Evolutionary conservation across 148 eudicot genomes (phyloP), one percentile per base, ranked within the genome.

Genomic region (Arbutus unedo): DNA sequence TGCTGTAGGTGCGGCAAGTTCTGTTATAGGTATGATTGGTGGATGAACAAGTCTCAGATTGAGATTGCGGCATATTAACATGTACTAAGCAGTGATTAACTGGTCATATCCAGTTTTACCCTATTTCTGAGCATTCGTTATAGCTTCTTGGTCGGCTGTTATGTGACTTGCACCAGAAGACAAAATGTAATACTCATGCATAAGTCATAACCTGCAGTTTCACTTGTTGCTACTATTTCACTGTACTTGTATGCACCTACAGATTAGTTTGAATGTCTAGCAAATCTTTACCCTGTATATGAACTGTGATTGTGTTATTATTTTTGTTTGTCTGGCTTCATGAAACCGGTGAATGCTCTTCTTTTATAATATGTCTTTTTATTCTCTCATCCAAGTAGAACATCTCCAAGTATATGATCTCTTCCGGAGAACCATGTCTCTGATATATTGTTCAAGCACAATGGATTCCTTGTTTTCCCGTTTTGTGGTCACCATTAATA

Each of bases 21-120:
- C 10, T 41, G 15, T 56, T 4, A 0, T 80, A 31, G 19, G 41
- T 49, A 25, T 66, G 31, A 79, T 25, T 48, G 25, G 3, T 31
- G 11, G 72, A 64, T 60, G 51, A 44, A 50, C 68, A 79, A 55
- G 31, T 15, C n/a, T 76, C 18, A 49, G 59, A 76, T 76, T 51
- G 59, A 23, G 43, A 50, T 51, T 23, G 59, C 25, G 48, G 54
- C 54, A 51, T 51, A 51, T 76, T 45, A 16, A 31, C 15, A 64
- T 64, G 70, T 64, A 19, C 67, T 21, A 62, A 21, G 41, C 11
- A 64, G 8, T 23, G 70, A 64, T 64, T 64, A 64, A 64, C 70
- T 9, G 41, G 10, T 21, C 23, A 41, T 64, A 25, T 23, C 19
- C 23, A 38, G 5, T 78, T 77, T 57, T 57, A 56, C 64, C 15